These are phyloP conservation scores for Massariosphaeria phaeospora DNA, from an alignment of 495 filamentous ascomycete genomes.

Conservation along the genomic window DNA sequence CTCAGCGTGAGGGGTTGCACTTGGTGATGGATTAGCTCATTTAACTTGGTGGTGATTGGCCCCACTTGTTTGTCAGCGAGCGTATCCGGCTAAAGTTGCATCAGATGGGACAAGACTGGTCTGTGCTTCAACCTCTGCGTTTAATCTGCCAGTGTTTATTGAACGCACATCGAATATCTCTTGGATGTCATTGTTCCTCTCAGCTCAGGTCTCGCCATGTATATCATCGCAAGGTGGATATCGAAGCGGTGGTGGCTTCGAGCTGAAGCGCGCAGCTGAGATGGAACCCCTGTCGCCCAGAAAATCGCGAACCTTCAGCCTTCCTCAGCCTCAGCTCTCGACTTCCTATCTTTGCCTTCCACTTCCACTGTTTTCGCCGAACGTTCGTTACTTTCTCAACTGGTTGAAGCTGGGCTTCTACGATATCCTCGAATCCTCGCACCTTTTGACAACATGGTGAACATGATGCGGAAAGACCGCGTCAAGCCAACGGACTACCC, in stretches of 20 bases:
- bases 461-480: constrained; percentile 38
- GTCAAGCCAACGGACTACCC: constrained; percentile 55
- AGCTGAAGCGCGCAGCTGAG: neutral
- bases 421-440: constrained; percentile 26
- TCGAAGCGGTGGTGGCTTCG: constrained; percentile 5
- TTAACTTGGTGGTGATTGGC: no score
- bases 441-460: constrained; percentile 12
- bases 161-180: no score
- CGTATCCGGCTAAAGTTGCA: no score
- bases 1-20: no score
- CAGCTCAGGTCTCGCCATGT: neutral
- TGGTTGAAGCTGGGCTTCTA: neutral
- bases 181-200: neutral
- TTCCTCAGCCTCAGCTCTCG: neutral
- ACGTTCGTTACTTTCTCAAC: no score
- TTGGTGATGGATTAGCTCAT: no score
- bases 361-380: neutral
- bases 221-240: neutral
- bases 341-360: neutral
- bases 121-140: no score
- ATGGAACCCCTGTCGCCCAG: neutral
- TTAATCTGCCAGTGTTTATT: no score
- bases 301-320: neutral
- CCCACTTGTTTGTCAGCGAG: no score
- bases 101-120: no score